Evolutionary conservation across 2,329 filamentous ascomycete species (phyloP), one percentile per base, ranked within the genome.

Genomic region (Ceratocystis eucalypticola): DNA sequence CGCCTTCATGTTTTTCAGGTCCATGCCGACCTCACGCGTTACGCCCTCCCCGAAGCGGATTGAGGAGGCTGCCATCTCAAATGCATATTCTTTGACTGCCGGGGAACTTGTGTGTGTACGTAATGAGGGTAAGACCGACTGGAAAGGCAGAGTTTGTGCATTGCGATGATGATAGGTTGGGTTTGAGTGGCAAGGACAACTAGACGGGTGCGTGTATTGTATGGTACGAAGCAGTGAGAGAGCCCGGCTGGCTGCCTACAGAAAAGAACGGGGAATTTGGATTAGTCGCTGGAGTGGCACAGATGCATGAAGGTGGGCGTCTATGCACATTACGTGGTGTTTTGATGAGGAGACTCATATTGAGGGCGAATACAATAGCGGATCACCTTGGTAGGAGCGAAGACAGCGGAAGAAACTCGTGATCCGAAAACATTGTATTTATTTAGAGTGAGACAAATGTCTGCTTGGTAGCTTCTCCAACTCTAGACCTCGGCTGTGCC

Each of bases 1-100:
- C 5, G 88, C 86, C 15, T 89, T 88, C 80, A 99, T 82, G 74
- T 99, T 97, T 77, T 86, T 88, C 71, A 97, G 87, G 76, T 99
- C 94, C 94, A 97, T 97, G 70, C 94, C 94, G 22, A 99, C 91
- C 76, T 99, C 94, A 75, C 91, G 90, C 28, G 94, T 99, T 66
- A 88, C 89, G 5, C 94, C 94, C 0, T 91, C 90, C 0, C 94
- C 94, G 72, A 97, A 99, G 12, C 94, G 86, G 72, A 99, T 96
- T 33, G 88, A 90, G 0, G 90, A 96, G 1, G 94, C 91, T 0
- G 94, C 94, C 93, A 99, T 96, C 76, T 99, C 94, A 74, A 99
- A 99, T 15, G 94, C 94, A 77, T 99, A 99, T 75, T 99, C 94
- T 75, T 66, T 66, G 72, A 91, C 82, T 7, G 81, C 77, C 33